These are phyloP conservation scores for Plasmodium ovale DNA, from an alignment of 169 alveolate species.

Conservation along the genomic window DNA sequence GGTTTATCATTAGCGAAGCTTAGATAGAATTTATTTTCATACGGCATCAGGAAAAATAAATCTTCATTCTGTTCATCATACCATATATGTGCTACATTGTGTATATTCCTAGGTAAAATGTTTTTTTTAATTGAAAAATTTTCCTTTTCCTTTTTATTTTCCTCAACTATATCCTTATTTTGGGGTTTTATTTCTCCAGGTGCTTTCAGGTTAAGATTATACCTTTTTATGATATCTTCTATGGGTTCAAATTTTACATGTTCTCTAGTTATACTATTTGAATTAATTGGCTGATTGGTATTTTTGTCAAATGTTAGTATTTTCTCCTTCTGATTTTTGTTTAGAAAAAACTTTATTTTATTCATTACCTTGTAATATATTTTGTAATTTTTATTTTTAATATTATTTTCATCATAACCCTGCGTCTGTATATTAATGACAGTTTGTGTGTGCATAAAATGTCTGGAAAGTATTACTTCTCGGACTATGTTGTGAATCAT, in stretches of 20 bases:
- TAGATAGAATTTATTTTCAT: constrained; percentile 53
- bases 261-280: constrained; percentile 9
- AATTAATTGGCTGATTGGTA: neutral
- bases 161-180: neutral
- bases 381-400: constrained; percentile 52
- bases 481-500: constrained; percentile 44
- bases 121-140: constrained; percentile 36
- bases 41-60: constrained; percentile 62
- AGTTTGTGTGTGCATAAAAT: constrained; percentile 12
- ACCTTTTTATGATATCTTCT: constrained; percentile 67
- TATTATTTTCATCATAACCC: constrained; percentile 23
- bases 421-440: constrained; percentile 11
- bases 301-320: neutral
- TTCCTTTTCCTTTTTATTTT: constrained; percentile 28
- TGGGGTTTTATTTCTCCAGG: neutral
- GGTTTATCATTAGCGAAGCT: constrained; percentile 8
- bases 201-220: constrained; percentile 28
- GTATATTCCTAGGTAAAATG: constrained; percentile 23
- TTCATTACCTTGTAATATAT: constrained; percentile 59
- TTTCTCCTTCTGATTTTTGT: constrained; percentile 28
- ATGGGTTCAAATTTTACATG: constrained; percentile 59
- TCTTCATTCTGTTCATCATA: constrained; percentile 76
- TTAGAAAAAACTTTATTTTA: constrained; percentile 50
- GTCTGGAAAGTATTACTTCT: constrained; percentile 48
- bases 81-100: constrained; percentile 63